Percentiles rank a stretch among this genome's conserved stretches.
phyloP scores from a whole-genome alignment of 345 rosid genomes.

The Acer yangbiense region DNA sequence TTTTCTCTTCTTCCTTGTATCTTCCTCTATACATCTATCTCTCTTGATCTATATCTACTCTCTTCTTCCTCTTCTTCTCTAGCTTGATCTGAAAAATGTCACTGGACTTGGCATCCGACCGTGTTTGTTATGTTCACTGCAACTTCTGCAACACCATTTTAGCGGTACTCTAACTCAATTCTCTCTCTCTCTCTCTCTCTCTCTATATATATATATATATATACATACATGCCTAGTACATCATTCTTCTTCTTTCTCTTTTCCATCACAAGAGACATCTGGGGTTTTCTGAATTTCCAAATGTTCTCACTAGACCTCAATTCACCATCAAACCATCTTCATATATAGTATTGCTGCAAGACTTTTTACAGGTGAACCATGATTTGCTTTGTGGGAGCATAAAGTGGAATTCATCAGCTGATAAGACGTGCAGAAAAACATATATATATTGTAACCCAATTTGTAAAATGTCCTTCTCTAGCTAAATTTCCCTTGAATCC shows the following conservation, averaged over 20 bases:
- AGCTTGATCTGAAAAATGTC: slow-evolving; percentile 51
- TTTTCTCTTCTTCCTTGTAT: slow-evolving; percentile 24
- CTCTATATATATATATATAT: no score
- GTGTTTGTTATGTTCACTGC: slow-evolving; percentile 96
- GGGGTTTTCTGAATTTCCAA: no score
- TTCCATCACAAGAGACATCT: not conserved
- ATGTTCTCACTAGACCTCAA: slow-evolving; percentile 9
- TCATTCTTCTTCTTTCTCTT: slow-evolving; percentile 7
- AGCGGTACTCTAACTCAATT: slow-evolving; percentile 64
- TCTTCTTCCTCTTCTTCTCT: not conserved
- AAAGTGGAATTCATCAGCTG: slow-evolving; percentile 14
- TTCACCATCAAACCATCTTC: not conserved
- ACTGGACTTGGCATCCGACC: slow-evolving; percentile 67
- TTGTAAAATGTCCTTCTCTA: slow-evolving; percentile 12
- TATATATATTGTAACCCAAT: not conserved
- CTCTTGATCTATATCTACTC: slow-evolving; percentile 1
- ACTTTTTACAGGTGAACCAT: slow-evolving; percentile 16
- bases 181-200: not conserved
- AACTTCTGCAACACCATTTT: slow-evolving; percentile 96
- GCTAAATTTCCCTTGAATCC: slow-evolving; percentile 8
- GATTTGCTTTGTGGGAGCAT: slow-evolving; percentile 2
- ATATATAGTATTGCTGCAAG: not conserved
- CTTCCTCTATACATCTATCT: slow-evolving; percentile 4
- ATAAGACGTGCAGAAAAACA: not conserved
- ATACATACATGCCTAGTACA: no score